A percentile compares a stretch with the other conserved stretches of the same genome.
These are phyloP conservation scores for Fraxinus quadrangulata DNA, from an alignment of 257 asterid species.

Conservation along the genomic window DNA sequence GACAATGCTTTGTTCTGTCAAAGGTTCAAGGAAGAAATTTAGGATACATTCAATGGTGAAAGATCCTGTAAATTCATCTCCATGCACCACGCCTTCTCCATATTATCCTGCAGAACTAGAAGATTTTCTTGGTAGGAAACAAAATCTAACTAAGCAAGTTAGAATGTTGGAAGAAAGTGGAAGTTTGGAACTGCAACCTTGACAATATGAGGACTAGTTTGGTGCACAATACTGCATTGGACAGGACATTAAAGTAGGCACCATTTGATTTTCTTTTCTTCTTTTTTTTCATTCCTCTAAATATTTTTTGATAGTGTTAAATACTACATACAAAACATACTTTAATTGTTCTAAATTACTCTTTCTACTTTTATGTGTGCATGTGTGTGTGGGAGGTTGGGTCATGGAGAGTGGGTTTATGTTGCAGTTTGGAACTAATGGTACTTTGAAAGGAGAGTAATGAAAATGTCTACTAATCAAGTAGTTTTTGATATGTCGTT, in stretches of 20 bases:
- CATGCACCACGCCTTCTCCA: slow-evolving; percentile 57
- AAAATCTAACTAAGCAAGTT: slow-evolving; percentile 46
- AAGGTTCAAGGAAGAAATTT: slow-evolving; percentile 58
- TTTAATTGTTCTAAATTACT: neutral
- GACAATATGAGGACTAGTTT: neutral
- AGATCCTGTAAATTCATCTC: slow-evolving; percentile 44
- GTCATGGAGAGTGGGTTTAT: neutral
- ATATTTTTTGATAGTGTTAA: no score
- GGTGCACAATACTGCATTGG: neutral
- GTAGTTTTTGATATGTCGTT: no score
- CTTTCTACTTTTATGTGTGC: neutral
- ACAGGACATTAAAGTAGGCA: neutral
- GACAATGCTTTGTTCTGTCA: slow-evolving; percentile 54
- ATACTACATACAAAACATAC: neutral
- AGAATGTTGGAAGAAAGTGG: slow-evolving; percentile 34
- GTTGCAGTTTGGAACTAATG: neutral
- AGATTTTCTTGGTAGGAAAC: slow-evolving; percentile 42
- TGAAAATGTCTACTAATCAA: no score
- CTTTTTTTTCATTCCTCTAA: no score
- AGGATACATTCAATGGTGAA: slow-evolving; percentile 56
- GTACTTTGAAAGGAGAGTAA: no score
- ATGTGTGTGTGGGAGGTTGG: neutral
- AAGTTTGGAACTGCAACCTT: neutral
- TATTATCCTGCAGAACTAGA: slow-evolving; percentile 33
- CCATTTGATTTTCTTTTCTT: no score